phyloP scores from a whole-genome alignment of 164 flowering plant species.

The Liquidambar formosana region DNA sequence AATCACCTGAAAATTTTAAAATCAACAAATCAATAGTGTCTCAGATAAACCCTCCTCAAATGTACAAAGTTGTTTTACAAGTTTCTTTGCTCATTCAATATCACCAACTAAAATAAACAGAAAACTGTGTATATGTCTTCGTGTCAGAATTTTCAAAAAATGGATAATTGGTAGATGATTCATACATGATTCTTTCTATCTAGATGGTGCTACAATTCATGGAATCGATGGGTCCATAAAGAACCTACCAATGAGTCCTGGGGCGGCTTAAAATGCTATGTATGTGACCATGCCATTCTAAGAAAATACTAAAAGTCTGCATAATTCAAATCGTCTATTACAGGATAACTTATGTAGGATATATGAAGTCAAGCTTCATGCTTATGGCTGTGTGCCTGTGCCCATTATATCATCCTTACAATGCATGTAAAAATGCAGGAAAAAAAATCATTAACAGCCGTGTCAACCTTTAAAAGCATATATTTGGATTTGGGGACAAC shows the following conservation, averaged over 20 bases:
- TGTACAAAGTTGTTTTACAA: neutral
- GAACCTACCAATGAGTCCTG: neutral
- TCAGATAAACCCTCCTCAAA: neutral
- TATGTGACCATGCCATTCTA: too few species aligned
- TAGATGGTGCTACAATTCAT: neutral
- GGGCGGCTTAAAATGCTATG: neutral
- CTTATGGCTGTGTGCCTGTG: too few species aligned
- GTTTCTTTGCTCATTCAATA: neutral
- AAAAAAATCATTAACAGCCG: too few species aligned
- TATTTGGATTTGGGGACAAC: too few species aligned
- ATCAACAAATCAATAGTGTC: neutral
- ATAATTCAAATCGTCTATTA: too few species aligned
- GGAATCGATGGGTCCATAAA: neutral
- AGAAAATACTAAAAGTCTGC: too few species aligned
- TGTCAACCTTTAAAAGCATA: too few species aligned
- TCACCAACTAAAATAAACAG: neutral
- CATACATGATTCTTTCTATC: neutral
- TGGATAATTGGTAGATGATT: neutral
- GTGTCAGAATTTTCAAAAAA: neutral
- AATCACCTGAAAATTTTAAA: constrained; percentile 60
- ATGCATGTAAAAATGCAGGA: too few species aligned
- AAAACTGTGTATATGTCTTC: too few species aligned
- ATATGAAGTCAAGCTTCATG: too few species aligned
- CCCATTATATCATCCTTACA: too few species aligned
- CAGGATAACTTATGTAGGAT: too few species aligned